phyloP scores from a whole-genome alignment of 2,329 filamentous ascomycete genomes.

The Epichloe sibirici region DNA sequence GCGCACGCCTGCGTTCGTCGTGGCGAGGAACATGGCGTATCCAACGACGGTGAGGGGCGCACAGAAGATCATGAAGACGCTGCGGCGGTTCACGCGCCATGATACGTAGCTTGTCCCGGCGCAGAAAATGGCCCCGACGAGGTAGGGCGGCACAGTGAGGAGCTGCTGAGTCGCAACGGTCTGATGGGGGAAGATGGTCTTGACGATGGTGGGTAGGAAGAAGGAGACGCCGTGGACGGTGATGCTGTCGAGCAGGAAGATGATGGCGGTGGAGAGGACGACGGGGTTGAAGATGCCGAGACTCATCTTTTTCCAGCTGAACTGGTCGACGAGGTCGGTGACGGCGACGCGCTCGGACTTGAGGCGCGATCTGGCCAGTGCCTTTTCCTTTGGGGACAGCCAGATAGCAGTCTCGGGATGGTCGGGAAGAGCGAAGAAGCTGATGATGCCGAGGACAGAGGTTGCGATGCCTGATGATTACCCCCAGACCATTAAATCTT shows the following conservation, averaged over 20 bases:
- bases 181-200: slow-evolving; percentile 50
- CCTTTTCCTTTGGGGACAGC: slow-evolving; percentile 50
- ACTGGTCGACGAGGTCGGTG: slow-evolving; percentile 43
- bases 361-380: slow-evolving; percentile 48
- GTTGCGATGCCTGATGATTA: slow-evolving; percentile 40
- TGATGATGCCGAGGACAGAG: slow-evolving; percentile 37
- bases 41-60: slow-evolving; percentile 52
- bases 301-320: slow-evolving; percentile 46
- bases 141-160: slow-evolving; percentile 56
- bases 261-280: slow-evolving; percentile 33
- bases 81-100: slow-evolving; percentile 45
- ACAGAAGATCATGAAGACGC: slow-evolving; percentile 45
- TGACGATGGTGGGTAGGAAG: slow-evolving; percentile 60
- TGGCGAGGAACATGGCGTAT: slow-evolving; percentile 56
- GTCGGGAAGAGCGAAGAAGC: slow-evolving; percentile 52
- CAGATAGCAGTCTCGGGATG: slow-evolving; percentile 53
- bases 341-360: slow-evolving; percentile 43
- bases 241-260: slow-evolving; percentile 56
- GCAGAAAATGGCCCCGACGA: slow-evolving; percentile 53
- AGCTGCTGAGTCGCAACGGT: slow-evolving; percentile 52
- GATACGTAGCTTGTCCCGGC: slow-evolving; percentile 44
- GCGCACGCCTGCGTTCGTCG: slow-evolving; percentile 34
- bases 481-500: background rate
- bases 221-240: slow-evolving; percentile 62
- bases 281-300: slow-evolving; percentile 54